Conservation (phyloP, 805 yeast genomes). For the Candida coquimbonensis region DNA sequence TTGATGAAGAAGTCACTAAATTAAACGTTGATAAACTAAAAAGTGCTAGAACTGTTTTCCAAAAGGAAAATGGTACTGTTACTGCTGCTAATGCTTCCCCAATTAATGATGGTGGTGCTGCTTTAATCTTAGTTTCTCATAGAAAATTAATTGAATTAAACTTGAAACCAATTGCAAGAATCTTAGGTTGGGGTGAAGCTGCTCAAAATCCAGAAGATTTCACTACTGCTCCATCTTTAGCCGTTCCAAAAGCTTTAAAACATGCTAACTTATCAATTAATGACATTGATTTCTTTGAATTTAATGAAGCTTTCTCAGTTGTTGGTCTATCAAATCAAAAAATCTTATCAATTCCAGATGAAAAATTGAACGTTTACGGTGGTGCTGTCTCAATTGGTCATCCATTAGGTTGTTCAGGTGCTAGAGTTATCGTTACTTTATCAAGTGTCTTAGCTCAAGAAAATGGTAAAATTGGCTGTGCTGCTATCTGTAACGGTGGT, state of each 20-base stretch:
- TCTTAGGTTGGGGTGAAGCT: constrained; percentile 97
- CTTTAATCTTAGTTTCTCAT: constrained; percentile 81
- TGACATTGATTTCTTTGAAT: constrained; percentile 85
- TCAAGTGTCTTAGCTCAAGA: constrained; percentile 77
- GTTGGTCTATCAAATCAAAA: constrained; percentile 89
- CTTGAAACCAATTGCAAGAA: constrained; percentile 82
- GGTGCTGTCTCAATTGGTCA: constrained; percentile 97
- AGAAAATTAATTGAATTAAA: constrained; percentile 78
- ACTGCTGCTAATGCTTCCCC: constrained; percentile 97
- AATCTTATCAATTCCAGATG: constrained; percentile 51
- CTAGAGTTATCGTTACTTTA: constrained; percentile 85
- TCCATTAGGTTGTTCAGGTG: constrained; percentile 95
- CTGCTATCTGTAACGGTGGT: constrained; percentile 98
- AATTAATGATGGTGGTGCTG: constrained; percentile 97
- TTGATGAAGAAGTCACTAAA: constrained; percentile 81
- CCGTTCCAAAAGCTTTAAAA: constrained; percentile 92
- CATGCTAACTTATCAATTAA: constrained; percentile 63
- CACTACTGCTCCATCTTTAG: constrained; percentile 92
- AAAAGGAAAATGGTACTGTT: constrained; percentile 88
- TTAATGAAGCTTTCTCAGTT: constrained; percentile 96
- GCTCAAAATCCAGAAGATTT: constrained; percentile 92
- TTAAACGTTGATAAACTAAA: constrained; percentile 71
- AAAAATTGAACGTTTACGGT: constrained; percentile 82
- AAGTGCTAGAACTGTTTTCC: constrained; percentile 90
- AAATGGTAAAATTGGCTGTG: constrained; percentile 82